Evolutionary conservation across 2,329 filamentous ascomycete species (phyloP).

Genomic region (Aspergillus sp.): DNA sequence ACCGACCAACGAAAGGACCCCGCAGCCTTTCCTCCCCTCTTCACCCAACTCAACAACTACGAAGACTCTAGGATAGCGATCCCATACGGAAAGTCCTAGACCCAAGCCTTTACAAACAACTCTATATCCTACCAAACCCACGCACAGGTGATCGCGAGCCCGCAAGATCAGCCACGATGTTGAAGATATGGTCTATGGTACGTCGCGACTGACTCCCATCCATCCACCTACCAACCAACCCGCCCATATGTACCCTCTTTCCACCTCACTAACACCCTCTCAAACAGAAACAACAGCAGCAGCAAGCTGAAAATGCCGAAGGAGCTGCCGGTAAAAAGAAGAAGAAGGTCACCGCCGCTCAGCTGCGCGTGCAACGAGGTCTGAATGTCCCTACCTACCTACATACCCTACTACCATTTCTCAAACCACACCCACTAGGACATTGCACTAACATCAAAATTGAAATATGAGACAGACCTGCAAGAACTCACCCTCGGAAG

Average conservation of each 20-base stretch:
- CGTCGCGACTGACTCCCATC: conserved; percentile 22
- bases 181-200: conserved; percentile 99
- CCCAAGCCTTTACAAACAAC: background rate
- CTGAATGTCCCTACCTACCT: conserved; percentile 23
- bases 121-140: background rate
- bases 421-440: background rate
- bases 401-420: background rate
- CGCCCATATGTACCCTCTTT: background rate
- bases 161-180: conserved; percentile 63
- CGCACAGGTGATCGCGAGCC: background rate
- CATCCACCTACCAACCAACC: background rate
- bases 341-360: conserved; percentile 97
- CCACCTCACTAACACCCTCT: background rate
- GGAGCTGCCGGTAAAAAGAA: conserved; percentile 80
- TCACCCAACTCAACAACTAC: background rate
- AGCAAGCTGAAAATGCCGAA: conserved; percentile 92
- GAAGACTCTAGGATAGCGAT: too few relatives aligned
- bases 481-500: conserved; percentile 53
- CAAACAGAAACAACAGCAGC: conserved; percentile 71
- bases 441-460: background rate
- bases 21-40: conserved; percentile 2
- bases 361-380: conserved; percentile 96
- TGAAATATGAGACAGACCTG: conserved; percentile 38
- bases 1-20: background rate
- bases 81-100: background rate